Evolutionary conservation across 441 rosid genomes (phyloP).

Genomic region (Erodium moschatum): DNA sequence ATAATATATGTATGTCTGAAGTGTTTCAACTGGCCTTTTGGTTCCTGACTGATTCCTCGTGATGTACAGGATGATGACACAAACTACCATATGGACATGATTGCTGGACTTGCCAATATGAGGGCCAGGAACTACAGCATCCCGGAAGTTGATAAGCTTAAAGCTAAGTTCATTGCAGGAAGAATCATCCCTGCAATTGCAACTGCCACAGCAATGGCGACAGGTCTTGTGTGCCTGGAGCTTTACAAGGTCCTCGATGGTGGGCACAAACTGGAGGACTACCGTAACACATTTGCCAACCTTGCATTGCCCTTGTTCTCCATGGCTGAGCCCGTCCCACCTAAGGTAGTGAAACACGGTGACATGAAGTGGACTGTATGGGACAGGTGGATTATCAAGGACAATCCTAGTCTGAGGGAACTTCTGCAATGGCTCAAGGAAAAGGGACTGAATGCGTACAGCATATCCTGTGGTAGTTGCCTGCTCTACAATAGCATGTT

Average conservation of each 20-base stretch:
- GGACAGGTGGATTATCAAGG: conserved; percentile 78
- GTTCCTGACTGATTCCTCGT: background rate
- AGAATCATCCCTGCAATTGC: conserved; percentile 94
- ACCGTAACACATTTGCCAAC: conserved; percentile 86
- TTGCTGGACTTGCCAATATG: conserved; percentile 92
- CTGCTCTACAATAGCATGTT: conserved; percentile 72
- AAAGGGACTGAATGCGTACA: conserved; percentile 69
- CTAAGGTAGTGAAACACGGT: conserved; percentile 63
- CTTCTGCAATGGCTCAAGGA: conserved; percentile 73
- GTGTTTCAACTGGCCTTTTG: background rate
- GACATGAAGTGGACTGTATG: conserved; percentile 93
- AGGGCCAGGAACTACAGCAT: conserved; percentile 90
- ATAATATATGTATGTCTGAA: background rate
- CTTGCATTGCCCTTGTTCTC: conserved; percentile 85
- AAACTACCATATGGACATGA: conserved; percentile 88
- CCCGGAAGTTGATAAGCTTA: conserved; percentile 86
- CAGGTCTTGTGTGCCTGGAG: conserved; percentile 87
- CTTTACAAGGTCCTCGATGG: conserved; percentile 77
- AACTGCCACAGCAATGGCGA: conserved; percentile 91
- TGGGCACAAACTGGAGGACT: conserved; percentile 72
- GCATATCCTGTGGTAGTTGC: conserved; percentile 79
- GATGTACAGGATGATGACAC: conserved; percentile 76
- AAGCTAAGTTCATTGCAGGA: conserved; percentile 92
- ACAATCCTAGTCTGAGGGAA: conserved; percentile 68
- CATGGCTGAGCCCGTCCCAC: conserved; percentile 86